These are phyloP conservation scores for Mucor piriformis DNA, from an alignment of 371 early-diverging fungal species.

Conservation along the genomic window DNA sequence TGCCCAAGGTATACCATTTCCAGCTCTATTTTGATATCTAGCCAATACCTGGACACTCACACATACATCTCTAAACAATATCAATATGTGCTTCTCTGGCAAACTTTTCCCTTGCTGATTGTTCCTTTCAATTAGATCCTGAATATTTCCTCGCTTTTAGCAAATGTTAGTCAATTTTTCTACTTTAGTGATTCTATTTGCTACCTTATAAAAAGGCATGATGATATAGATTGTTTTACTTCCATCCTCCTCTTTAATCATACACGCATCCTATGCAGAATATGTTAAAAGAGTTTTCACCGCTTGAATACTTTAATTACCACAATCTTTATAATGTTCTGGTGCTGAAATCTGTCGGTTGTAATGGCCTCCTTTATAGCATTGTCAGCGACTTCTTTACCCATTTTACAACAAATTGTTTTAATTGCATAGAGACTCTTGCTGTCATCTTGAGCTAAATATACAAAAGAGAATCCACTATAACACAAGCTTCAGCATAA, in stretches of 20 bases:
- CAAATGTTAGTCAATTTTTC: neutral
- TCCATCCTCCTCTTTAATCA: conserved; percentile 60
- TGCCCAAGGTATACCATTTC: conserved; percentile 60
- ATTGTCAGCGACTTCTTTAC: conserved; percentile 58
- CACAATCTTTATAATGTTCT: conserved; percentile 70
- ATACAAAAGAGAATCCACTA: conserved; percentile 79
- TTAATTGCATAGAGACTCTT: conserved; percentile 67
- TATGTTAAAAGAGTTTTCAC: neutral
- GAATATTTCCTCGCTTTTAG: conserved; percentile 60
- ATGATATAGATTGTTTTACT: conserved; percentile 70
- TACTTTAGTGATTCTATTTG: neutral
- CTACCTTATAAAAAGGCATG: conserved; percentile 66
- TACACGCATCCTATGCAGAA: conserved; percentile 60
- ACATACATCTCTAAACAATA: conserved; percentile 64
- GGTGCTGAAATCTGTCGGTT: conserved; percentile 63
- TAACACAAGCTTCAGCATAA: neutral
- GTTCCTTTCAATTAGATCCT: conserved; percentile 55
- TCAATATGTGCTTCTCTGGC: conserved; percentile 62
- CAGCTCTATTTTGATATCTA: conserved; percentile 51
- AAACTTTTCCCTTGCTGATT: conserved; percentile 51
- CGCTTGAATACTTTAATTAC: conserved; percentile 34
- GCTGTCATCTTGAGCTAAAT: conserved; percentile 66
- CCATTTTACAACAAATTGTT: conserved; percentile 67
- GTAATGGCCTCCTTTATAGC: conserved; percentile 74
- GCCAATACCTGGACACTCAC: conserved; percentile 63